Evolutionary conservation across 495 filamentous ascomycete species (phyloP).

Genomic region (Trichoderma asperelloides): DNA sequence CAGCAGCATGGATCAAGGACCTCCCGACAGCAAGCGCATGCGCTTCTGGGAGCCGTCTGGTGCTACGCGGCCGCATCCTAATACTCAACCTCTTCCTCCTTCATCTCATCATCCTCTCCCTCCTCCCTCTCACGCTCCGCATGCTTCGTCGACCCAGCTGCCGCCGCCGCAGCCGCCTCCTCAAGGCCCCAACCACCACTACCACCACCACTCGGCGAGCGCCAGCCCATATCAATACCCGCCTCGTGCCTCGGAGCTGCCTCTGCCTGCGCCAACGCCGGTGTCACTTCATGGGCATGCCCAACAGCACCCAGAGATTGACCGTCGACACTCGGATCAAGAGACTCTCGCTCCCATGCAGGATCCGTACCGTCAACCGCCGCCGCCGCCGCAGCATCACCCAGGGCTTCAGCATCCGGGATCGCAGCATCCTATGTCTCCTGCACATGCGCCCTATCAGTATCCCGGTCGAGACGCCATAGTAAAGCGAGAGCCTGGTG

Average conservation of each 20-base stretch:
- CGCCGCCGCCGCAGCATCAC: conserved; percentile 2
- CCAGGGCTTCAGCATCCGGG: conserved; percentile 3
- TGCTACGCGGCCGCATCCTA: conserved; percentile 26
- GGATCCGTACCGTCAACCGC: conserved; percentile 1
- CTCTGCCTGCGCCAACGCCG: conserved; percentile 21
- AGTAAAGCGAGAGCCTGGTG: conserved; percentile 8
- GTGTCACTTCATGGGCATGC: conserved; percentile 18
- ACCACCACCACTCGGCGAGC: background rate
- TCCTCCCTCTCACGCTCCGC: conserved; percentile 6
- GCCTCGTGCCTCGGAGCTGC: conserved; percentile 30
- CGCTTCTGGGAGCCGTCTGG: conserved; percentile 40
- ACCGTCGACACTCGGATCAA: conserved; percentile 42
- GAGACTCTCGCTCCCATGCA: conserved; percentile 39
- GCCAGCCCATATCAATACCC: conserved; percentile 24
- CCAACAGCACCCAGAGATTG: conserved; percentile 13
- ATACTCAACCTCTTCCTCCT: conserved; percentile 31
- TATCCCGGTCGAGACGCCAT: background rate
- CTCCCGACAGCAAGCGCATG: conserved; percentile 39
- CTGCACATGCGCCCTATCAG: conserved; percentile 22
- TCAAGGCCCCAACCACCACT: background rate
- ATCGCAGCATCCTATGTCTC: conserved; percentile 23
- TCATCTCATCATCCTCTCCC: conserved; percentile 9
- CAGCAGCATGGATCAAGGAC: conserved; percentile 43
- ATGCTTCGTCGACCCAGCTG: background rate
- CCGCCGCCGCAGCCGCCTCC: conserved; percentile 6